Percentiles rank a stretch among this genome's conserved stretches.
Evolutionary conservation across 1,284 basidiomycete species (phyloP).

Genomic region (Cystobasidiaceae sp.): DNA sequence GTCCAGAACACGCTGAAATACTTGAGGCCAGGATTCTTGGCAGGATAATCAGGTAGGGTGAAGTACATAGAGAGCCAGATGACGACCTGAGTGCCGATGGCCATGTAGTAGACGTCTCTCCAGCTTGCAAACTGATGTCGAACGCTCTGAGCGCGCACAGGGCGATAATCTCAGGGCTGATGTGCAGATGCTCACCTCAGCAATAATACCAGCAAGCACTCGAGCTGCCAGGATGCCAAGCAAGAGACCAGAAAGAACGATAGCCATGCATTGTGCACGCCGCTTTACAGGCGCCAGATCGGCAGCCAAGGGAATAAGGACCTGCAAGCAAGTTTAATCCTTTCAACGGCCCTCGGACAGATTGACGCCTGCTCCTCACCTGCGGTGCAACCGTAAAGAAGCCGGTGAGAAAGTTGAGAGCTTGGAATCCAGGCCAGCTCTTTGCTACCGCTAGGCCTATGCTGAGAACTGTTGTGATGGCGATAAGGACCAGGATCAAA

Average conservation of each 20-base stretch:
- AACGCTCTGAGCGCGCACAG: too few species aligned
- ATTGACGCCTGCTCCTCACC: too few species aligned
- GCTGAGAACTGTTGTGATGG: slow-evolving; percentile 53
- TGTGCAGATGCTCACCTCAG: slow-evolving; percentile 56
- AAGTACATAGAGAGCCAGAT: slow-evolving; percentile 57
- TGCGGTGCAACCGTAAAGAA: slow-evolving; percentile 52
- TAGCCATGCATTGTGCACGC: slow-evolving; percentile 60
- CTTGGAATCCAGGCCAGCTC: slow-evolving; percentile 55
- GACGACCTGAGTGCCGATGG: slow-evolving; percentile 48
- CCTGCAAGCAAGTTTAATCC: slow-evolving; percentile 39
- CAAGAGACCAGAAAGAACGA: slow-evolving; percentile 63
- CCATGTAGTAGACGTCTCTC: slow-evolving; percentile 46
- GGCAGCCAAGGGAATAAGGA: slow-evolving; percentile 60
- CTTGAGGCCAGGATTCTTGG: slow-evolving; percentile 55
- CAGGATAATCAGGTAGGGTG: slow-evolving; percentile 64
- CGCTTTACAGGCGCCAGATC: slow-evolving; percentile 61
- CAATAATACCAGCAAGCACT: slow-evolving; percentile 62
- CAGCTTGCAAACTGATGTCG: slow-evolving; percentile 52
- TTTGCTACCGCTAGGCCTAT: slow-evolving; percentile 57
- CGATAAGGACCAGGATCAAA: slow-evolving; percentile 54
- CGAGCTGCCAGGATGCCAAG: slow-evolving; percentile 64
- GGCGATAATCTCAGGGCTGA: too few species aligned
- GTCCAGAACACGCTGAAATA: slow-evolving; percentile 51
- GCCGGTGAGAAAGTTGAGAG: slow-evolving; percentile 57
- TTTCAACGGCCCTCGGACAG: too few species aligned